Conservation (phyloP, 2,329 filamentous ascomycete species). For the Teratosphaeria viscida region DNA sequence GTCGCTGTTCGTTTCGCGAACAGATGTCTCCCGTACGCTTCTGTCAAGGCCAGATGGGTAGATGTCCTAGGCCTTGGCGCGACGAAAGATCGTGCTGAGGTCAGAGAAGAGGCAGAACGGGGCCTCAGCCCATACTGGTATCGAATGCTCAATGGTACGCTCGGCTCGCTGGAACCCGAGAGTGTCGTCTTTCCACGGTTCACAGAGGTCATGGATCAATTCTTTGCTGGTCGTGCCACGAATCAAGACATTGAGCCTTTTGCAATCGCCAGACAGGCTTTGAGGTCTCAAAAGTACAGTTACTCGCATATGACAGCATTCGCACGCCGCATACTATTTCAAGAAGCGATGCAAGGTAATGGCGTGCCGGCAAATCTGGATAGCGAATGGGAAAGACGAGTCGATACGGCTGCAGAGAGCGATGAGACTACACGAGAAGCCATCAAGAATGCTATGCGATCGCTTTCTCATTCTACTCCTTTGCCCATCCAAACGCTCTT, state of each 20-base stretch:
- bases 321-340: slow-evolving; percentile 46
- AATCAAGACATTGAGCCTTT: slow-evolving; percentile 18
- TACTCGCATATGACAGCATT: slow-evolving; percentile 20
- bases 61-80: slow-evolving; percentile 71
- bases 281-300: slow-evolving; percentile 11
- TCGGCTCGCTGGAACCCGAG: slow-evolving; percentile 9
- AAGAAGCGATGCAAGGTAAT: slow-evolving; percentile 40
- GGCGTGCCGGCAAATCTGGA: slow-evolving; percentile 41
- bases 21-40: slow-evolving; percentile 68
- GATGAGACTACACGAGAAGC: slow-evolving; percentile 54
- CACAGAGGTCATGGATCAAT: slow-evolving; percentile 32
- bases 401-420: slow-evolving; percentile 62
- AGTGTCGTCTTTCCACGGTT: slow-evolving; percentile 35
- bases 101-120: slow-evolving; percentile 80
- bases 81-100: slow-evolving; percentile 62
- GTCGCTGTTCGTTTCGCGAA: slow-evolving; percentile 84
- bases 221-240: slow-evolving; percentile 29
- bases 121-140: slow-evolving; percentile 76
- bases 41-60: slow-evolving; percentile 75
- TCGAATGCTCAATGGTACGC: slow-evolving; percentile 45
- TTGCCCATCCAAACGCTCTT: slow-evolving; percentile 18
- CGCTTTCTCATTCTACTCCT: slow-evolving; percentile 31
- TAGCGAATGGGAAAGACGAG: slow-evolving; percentile 72
- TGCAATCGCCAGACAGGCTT: slow-evolving; percentile 11
- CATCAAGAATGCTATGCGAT: slow-evolving; percentile 45